phyloP scores from a whole-genome alignment of 1,139 yeast genomes.

The Nadsonia starkeyi-henricii region DNA sequence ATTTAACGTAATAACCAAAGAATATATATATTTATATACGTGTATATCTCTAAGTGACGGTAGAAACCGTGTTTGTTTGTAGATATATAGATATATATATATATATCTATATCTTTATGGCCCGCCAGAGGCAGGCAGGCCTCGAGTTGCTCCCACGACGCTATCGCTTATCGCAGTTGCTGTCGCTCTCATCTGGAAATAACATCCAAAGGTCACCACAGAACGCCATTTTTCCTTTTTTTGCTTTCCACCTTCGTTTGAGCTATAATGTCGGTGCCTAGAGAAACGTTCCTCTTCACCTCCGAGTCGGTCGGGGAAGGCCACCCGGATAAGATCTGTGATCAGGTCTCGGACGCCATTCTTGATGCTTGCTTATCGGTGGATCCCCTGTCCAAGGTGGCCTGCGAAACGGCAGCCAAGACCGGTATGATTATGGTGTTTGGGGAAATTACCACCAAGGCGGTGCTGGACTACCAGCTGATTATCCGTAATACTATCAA shows the following conservation, averaged over 20 bases:
- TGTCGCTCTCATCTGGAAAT: too few relatives aligned
- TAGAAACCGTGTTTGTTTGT: too few relatives aligned
- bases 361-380: constrained; percentile 92
- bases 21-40: too few relatives aligned
- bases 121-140: too few relatives aligned
- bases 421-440: constrained; percentile 99
- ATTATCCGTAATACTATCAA: constrained; percentile 95
- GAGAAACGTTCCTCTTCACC: constrained; percentile 60
- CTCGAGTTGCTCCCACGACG: too few relatives aligned
- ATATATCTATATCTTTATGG: too few relatives aligned
- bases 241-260: constrained; percentile 1
- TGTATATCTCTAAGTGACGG: too few relatives aligned
- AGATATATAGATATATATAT: too few relatives aligned
- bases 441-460: constrained; percentile 98
- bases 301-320: constrained; percentile 98
- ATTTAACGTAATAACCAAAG: too few relatives aligned
- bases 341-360: constrained; percentile 97
- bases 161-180: too few relatives aligned
- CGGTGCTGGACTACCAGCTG: constrained; percentile 89
- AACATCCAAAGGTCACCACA: too few relatives aligned
- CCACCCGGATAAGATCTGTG: constrained; percentile 99
- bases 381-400: constrained; percentile 97
- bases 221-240: too few relatives aligned
- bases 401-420: constrained; percentile 97
- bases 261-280: constrained; percentile 2